Percentiles rank a stretch among this genome's conserved stretches.
These are phyloP conservation scores for Lactarius trivialis DNA, from an alignment of 768 basidiomycete genomes.

Conservation along the genomic window DNA sequence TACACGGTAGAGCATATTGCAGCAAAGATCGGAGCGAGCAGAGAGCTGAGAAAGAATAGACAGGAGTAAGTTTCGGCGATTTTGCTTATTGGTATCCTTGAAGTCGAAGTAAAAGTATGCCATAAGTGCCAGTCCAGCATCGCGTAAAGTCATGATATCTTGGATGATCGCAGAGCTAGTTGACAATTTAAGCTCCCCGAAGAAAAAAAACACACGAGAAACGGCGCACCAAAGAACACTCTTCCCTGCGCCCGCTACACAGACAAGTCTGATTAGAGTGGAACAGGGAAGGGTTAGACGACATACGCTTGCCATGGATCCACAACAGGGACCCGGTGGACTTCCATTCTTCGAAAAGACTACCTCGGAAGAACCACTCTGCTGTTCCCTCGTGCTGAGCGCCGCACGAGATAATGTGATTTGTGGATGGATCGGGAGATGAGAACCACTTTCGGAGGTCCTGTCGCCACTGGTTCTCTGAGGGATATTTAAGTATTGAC, in stretches of 20 bases:
- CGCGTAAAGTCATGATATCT: not conserved
- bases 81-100: not conserved
- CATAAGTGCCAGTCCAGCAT: not conserved
- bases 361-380: not conserved
- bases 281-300: not conserved
- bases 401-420: not conserved
- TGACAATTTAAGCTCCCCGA: not conserved
- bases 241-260: not conserved
- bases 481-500: not conserved
- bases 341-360: not conserved
- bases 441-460: not conserved
- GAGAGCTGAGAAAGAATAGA: not conserved
- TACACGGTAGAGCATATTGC: not conserved
- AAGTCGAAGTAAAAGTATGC: not conserved
- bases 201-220: not conserved
- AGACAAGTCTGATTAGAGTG: not conserved
- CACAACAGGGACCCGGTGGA: not conserved
- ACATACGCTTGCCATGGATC: not conserved
- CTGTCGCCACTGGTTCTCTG: not conserved
- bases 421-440: not conserved
- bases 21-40: not conserved
- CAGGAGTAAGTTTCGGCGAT: not conserved
- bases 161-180: not conserved
- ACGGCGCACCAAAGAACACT: not conserved
- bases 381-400: not conserved